phyloP scores from a whole-genome alignment of 225 moss, liverwort and hornwort species.

The Polytrichum formosum region DNA sequence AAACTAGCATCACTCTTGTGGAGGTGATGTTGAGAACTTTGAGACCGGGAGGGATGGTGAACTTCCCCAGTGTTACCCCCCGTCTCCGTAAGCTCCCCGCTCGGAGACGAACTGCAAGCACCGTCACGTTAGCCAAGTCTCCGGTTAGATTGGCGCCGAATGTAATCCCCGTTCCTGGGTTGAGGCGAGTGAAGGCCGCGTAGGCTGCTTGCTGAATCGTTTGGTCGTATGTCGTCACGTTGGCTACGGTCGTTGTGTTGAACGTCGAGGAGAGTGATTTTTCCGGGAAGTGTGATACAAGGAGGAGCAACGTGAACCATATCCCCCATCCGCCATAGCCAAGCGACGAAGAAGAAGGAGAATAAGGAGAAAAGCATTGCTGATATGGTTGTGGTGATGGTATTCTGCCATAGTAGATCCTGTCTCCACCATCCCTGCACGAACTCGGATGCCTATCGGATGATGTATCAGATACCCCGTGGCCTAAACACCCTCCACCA shows the following conservation, averaged over 20 bases:
- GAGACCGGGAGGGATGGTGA: constrained; percentile 30
- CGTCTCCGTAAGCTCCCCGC: constrained; percentile 27
- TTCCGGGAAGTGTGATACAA: no score
- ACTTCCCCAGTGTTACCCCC: constrained; percentile 19
- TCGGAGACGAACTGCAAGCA: constrained; percentile 39
- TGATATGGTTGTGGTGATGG: no score
- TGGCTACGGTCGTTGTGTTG: not conserved
- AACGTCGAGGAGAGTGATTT: no score
- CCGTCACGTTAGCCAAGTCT: constrained; percentile 20
- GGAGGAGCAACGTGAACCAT: no score
- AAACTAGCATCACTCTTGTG: constrained; percentile 16
- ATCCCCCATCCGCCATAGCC: no score
- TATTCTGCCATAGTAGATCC: no score
- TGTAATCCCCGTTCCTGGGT: constrained; percentile 16
- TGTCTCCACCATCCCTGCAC: no score
- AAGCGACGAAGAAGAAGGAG: no score
- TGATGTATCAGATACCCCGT: no score
- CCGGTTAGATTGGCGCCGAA: constrained; percentile 28
- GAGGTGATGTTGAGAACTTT: constrained; percentile 3
- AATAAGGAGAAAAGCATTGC: no score
- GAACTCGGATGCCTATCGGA: no score
- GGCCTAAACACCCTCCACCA: no score
- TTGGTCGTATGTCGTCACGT: constrained; percentile 6
- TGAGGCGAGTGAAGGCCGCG: constrained; percentile 7
- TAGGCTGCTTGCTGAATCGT: constrained; percentile 33